phyloP scores from a whole-genome alignment of 306 rosid species.

The Senna siamea region DNA sequence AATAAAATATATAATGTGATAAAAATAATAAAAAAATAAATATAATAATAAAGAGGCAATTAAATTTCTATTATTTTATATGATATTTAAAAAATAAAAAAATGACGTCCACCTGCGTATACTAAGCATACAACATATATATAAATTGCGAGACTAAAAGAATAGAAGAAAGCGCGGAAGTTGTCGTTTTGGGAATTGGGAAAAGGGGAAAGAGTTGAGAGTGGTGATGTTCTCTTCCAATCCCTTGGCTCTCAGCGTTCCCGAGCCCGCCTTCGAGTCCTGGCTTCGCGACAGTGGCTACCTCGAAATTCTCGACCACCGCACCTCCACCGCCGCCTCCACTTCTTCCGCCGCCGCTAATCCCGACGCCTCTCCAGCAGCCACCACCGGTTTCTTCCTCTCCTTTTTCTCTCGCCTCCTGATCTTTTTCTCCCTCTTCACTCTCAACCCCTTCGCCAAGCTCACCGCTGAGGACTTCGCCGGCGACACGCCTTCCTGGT shows the following conservation, averaged over 20 bases:
- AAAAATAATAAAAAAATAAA: no score
- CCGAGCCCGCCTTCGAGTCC: conserved; percentile 86
- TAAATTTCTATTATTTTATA: no score
- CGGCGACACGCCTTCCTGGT: conserved; percentile 57
- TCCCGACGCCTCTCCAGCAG: conserved; percentile 37
- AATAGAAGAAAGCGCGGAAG: not conserved
- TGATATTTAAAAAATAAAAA: no score
- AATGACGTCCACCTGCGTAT: no score
- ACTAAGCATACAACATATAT: no score
- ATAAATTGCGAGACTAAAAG: no score
- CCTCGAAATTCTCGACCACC: conserved; percentile 85
- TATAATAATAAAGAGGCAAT: no score
- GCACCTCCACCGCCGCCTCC: conserved; percentile 55
- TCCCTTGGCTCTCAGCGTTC: conserved; percentile 91
- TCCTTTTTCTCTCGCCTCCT: conserved; percentile 57
- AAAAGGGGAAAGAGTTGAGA: not conserved
- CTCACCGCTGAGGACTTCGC: conserved; percentile 75
- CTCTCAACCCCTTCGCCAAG: conserved; percentile 82
- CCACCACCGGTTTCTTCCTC: conserved; percentile 49
- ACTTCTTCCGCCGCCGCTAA: not conserved
- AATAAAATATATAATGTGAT: no score
- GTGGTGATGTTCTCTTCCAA: conserved; percentile 88
- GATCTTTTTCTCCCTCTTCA: conserved; percentile 74
- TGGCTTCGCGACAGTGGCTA: conserved; percentile 98
- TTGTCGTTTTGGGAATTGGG: conserved; percentile 15